Evolutionary conservation across 2,329 filamentous ascomycete species (phyloP).

Genomic region (Colletotrichum orchidophilum): DNA sequence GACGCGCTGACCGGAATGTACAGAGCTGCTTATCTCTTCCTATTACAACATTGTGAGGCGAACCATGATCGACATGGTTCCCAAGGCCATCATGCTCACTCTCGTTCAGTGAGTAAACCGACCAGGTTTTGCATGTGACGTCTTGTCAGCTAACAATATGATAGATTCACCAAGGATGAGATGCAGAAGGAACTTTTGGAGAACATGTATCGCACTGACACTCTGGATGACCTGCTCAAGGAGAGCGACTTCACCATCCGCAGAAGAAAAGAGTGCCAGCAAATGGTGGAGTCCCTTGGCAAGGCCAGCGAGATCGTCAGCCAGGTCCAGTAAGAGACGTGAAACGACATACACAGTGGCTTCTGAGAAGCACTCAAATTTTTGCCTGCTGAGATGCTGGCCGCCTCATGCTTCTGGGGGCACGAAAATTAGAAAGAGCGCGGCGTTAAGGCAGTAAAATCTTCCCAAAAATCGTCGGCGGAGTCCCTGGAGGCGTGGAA

Average conservation of each 20-base stretch:
- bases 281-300: constrained; percentile 95
- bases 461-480: constrained; percentile 29
- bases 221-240: constrained; percentile 93
- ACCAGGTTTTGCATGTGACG: background rate
- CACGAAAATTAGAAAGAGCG: constrained; percentile 22
- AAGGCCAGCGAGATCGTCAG: constrained; percentile 97
- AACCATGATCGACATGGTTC: constrained; percentile 99
- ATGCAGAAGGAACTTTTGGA: constrained; percentile 98
- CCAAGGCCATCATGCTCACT: constrained; percentile 98
- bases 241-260: constrained; percentile 97
- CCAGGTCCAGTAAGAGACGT: constrained; percentile 66
- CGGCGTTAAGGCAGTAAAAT: constrained; percentile 29
- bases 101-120: constrained; percentile 82
- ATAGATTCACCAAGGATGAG: constrained; percentile 82
- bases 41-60: constrained; percentile 99
- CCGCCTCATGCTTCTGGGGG: constrained; percentile 30
- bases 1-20: constrained; percentile 23
- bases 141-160: background rate
- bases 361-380: constrained; percentile 21
- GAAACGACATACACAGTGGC: constrained; percentile 4
- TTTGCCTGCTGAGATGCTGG: constrained; percentile 19
- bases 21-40: constrained; percentile 92
- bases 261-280: constrained; percentile 96
- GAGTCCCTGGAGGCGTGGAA: constrained; percentile 26
- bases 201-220: constrained; percentile 94